phyloP scores from a whole-genome alignment of 1,284 basidiomycete species.

The Fomitiporia mediterranea region DNA sequence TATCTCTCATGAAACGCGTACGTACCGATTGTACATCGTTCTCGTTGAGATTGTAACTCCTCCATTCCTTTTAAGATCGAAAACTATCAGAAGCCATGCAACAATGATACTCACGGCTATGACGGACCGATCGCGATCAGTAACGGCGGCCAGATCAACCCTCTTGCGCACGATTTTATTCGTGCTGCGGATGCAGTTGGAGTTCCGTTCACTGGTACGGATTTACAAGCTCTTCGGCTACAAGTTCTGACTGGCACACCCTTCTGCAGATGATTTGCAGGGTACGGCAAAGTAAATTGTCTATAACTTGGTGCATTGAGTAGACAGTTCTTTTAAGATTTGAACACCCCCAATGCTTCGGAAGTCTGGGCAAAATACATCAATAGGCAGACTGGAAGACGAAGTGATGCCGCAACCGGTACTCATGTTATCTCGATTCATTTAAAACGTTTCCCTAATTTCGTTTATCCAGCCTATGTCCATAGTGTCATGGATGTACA shows the following conservation, averaged over 20 bases:
- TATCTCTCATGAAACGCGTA: slow-evolving; percentile 68
- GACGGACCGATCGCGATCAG: slow-evolving; percentile 68
- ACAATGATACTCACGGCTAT: slow-evolving; percentile 58
- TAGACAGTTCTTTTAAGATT: slow-evolving; percentile 45
- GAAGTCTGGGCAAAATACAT: slow-evolving; percentile 78
- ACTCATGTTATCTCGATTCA: background rate
- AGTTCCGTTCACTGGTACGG: slow-evolving; percentile 60
- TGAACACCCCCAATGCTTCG: slow-evolving; percentile 55
- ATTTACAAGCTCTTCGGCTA: background rate
- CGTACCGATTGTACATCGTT: slow-evolving; percentile 17
- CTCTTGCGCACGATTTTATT: slow-evolving; percentile 65
- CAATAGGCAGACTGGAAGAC: slow-evolving; percentile 66
- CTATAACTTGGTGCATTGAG: background rate
- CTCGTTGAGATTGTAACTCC: background rate
- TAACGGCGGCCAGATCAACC: slow-evolving; percentile 57
- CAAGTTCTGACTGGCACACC: background rate
- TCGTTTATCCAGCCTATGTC: slow-evolving; percentile 65
- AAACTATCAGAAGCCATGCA: slow-evolving; percentile 67
- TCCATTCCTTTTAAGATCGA: slow-evolving; percentile 41
- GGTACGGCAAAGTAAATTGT: slow-evolving; percentile 28
- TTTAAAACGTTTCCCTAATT: too few relatives aligned
- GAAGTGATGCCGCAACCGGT: slow-evolving; percentile 69
- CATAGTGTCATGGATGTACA: slow-evolving; percentile 68
- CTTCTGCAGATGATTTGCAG: slow-evolving; percentile 51
- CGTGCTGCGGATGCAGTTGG: slow-evolving; percentile 58